Evolutionary conservation across 176 grass and related monocot genomes (phyloP), one percentile per base, ranked within the genome.

Genomic region (Zea luxurians): DNA sequence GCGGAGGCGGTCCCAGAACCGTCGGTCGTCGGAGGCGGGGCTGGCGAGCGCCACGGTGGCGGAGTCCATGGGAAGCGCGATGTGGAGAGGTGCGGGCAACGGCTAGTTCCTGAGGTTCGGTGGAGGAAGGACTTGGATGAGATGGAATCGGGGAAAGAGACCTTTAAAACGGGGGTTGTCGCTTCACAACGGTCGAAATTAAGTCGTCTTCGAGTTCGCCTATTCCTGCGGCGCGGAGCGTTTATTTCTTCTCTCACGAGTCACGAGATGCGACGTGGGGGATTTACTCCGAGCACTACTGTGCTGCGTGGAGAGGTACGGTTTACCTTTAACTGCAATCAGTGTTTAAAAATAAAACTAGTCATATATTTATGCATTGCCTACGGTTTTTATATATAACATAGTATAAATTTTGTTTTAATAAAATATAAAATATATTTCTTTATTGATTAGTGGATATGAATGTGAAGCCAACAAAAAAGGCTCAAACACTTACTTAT

Each of bases 1-100:
- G 37, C 85, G 89, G 70, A 98, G 89, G 61, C 73, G 63, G 70
- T 75, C 83, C 96, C 96, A 98, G 63, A 98, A 87, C 4, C 84
- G 72, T 5, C 82, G 76, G 66, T 94, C 82, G 63, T 98, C 96
- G 68, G 96, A 98, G 40, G 74, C 74, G 46, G 89, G 95, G 77
- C 91, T 98, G 61, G 83, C 40, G 27, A 86, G 54, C 13, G 78
- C 40, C 42, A 75, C 41, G 61, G 85, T 35, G 48, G 87, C 62
- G 2, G 85, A 64, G 7, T 97, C 94, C 94, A 97, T 97, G 8
- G 8, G 20, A 65, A 3, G 83, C 13, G 61, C 11, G 9, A 48
- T 38, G 10, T 11, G 48, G 16, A 38, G 8, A 18, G 13, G 37
- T 61, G 35, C 1, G 47, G 27, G 6, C 77, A 89, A 89, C 87